A percentile compares a stretch with the other conserved stretches of the same genome.
phyloP scores from a whole-genome alignment of 2,329 filamentous ascomycete genomes.

The Ophiostoma fasciatum region DNA sequence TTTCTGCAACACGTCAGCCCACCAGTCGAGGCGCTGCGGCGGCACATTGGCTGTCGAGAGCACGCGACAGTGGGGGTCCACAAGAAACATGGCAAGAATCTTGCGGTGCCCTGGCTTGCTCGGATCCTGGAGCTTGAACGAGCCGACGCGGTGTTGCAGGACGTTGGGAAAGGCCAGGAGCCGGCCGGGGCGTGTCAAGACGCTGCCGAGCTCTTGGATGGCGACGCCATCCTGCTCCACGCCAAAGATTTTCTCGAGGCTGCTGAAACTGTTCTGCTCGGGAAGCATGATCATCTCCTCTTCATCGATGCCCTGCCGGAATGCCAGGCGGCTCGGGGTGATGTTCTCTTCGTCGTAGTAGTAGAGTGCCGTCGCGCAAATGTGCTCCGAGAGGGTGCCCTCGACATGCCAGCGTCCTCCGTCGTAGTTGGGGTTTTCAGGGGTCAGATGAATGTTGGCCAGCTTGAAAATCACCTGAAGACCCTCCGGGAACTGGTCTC shows the following conservation, averaged over 20 bases:
- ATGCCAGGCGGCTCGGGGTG: constrained; percentile 25
- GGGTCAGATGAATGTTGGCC: constrained; percentile 41
- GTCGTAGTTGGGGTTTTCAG: constrained; percentile 34
- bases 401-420: constrained; percentile 21
- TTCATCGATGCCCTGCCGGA: constrained; percentile 18
- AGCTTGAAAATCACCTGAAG: constrained; percentile 52
- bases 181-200: constrained; percentile 26
- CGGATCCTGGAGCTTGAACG: constrained; percentile 33
- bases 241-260: constrained; percentile 12
- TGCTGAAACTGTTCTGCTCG: constrained; percentile 7
- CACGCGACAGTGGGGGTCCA: constrained; percentile 38
- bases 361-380: constrained; percentile 40
- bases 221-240: constrained; percentile 12
- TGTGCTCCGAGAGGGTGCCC: constrained; percentile 36
- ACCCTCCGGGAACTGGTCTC: constrained; percentile 12
- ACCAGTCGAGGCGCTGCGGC: constrained; percentile 24
- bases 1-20: constrained; percentile 14
- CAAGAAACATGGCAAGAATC: constrained; percentile 42
- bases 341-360: constrained; percentile 39
- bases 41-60: constrained; percentile 28
- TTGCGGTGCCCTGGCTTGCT: constrained; percentile 38
- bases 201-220: constrained; percentile 26
- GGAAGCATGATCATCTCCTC: constrained; percentile 6
- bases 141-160: constrained; percentile 33
- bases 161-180: constrained; percentile 28